phyloP scores from a whole-genome alignment of 805 yeast genomes.

The Kluyveromyces dobzhanskii region DNA sequence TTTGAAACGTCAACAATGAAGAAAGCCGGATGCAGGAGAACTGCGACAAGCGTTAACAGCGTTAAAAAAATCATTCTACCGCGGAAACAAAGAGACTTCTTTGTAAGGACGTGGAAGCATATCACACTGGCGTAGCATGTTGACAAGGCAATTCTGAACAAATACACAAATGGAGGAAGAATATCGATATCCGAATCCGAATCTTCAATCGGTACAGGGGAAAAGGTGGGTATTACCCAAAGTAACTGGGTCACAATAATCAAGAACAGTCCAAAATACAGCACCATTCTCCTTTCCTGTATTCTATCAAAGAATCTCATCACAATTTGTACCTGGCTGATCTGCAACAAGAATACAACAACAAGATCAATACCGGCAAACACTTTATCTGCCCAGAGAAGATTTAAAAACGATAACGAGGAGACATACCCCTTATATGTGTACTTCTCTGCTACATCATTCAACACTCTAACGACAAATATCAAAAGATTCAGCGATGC shows the following conservation, averaged over 20 bases:
- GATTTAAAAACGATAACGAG: slow-evolving; percentile 19
- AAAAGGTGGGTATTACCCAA: slow-evolving; percentile 61
- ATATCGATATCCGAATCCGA: slow-evolving; percentile 38
- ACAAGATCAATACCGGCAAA: slow-evolving; percentile 52
- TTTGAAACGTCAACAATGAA: slow-evolving; percentile 71
- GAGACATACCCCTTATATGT: slow-evolving; percentile 27
- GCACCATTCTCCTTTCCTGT: slow-evolving; percentile 56
- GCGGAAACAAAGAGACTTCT: slow-evolving; percentile 43
- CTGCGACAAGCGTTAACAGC: slow-evolving; percentile 43
- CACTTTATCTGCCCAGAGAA: slow-evolving; percentile 35
- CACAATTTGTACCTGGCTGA: slow-evolving; percentile 64
- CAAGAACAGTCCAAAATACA: slow-evolving; percentile 48
- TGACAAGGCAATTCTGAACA: slow-evolving; percentile 63
- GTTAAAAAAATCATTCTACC: slow-evolving; percentile 46
- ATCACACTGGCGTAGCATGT: slow-evolving; percentile 61
- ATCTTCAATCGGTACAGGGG: slow-evolving; percentile 13
- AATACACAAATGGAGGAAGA: slow-evolving; percentile 64
- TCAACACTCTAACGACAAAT: slow-evolving; percentile 40
- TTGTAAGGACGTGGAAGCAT: slow-evolving; percentile 44
- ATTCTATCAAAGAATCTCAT: slow-evolving; percentile 61
- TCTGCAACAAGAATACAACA: slow-evolving; percentile 47
- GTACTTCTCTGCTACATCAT: slow-evolving; percentile 41
- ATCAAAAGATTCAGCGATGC: slow-evolving; percentile 49
- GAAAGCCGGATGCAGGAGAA: slow-evolving; percentile 56
- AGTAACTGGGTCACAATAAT: slow-evolving; percentile 51